These are phyloP conservation scores for Allodekkera sacchari DNA, from an alignment of 805 yeast genomes.

Conservation along the genomic window DNA sequence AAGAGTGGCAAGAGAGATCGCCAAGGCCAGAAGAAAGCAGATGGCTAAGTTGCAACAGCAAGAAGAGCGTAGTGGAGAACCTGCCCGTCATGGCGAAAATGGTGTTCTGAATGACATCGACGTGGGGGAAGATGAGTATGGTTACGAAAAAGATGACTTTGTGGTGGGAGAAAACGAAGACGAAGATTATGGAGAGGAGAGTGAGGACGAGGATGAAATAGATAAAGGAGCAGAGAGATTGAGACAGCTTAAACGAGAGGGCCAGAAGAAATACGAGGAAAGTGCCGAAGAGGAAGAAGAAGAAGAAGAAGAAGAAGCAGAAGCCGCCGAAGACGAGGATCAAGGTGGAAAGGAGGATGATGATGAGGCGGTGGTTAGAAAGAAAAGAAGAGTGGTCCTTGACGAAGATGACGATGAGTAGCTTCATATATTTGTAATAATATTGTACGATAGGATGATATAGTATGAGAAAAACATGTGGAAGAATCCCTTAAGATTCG, in stretches of 20 bases:
- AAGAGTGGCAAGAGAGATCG: conserved; percentile 53
- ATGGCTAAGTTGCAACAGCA: conserved; percentile 43
- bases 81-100: conserved; percentile 6
- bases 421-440: conserved; percentile 1
- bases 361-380: conserved; percentile 25
- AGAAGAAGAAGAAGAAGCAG: conserved; percentile 39
- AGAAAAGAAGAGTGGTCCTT: conserved; percentile 38
- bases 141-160: conserved; percentile 25
- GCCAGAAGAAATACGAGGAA: conserved; percentile 42
- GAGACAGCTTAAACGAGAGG: conserved; percentile 45
- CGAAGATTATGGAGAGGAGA: conserved; percentile 20
- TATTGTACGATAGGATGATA: conserved; percentile 1
- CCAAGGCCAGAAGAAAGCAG: conserved; percentile 57
- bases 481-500: too few relatives aligned
- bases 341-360: conserved; percentile 5
- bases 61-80: conserved; percentile 36
- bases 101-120: conserved; percentile 38
- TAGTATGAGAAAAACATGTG: neutral
- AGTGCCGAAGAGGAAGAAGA: conserved; percentile 42
- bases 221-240: conserved; percentile 53
- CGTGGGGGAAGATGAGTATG: conserved; percentile 28
- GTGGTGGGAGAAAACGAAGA: conserved; percentile 29
- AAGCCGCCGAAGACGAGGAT: conserved; percentile 48
- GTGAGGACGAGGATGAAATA: conserved; percentile 28
- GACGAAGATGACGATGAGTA: conserved; percentile 38